Conservation (phyloP, 2,329 filamentous ascomycete genomes). For the Rhynchosporium graminicola region DNA sequence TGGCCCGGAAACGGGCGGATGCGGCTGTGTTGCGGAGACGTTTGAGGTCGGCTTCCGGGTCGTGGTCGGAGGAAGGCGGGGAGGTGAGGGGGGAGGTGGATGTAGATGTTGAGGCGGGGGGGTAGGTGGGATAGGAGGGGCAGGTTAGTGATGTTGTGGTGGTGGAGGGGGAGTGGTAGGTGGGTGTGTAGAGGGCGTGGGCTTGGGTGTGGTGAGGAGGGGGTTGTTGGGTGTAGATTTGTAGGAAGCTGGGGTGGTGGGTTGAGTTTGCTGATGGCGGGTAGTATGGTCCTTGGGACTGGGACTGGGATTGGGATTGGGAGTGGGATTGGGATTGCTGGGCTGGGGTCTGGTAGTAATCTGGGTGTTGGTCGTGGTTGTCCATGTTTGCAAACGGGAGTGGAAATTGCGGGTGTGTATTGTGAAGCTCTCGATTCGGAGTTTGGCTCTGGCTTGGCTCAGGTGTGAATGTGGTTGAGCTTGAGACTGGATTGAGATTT, state of each 20-base stretch:
- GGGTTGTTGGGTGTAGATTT: too few relatives aligned
- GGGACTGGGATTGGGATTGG: neutral
- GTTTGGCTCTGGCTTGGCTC: neutral
- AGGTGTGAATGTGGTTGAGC: too few relatives aligned
- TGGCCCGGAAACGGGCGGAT: slow-evolving; percentile 83
- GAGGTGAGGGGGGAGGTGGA: neutral
- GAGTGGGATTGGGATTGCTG: neutral
- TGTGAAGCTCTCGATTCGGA: neutral
- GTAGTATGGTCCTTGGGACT: slow-evolving; percentile 2
- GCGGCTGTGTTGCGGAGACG: slow-evolving; percentile 85
- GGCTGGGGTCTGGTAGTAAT: neutral
- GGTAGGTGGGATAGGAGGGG: neutral
- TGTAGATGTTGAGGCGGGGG: neutral
- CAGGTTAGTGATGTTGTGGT: neutral
- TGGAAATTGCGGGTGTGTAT: neutral
- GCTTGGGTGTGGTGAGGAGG: too few relatives aligned
- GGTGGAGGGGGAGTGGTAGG: too few relatives aligned
- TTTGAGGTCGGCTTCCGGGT: slow-evolving; percentile 48
- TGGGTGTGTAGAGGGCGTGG: too few relatives aligned
- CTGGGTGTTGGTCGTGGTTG: slow-evolving; percentile 11
- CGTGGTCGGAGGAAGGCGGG: neutral
- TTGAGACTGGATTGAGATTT: too few relatives aligned
- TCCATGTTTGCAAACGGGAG: slow-evolving; percentile 10
- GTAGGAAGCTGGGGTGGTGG: too few relatives aligned
- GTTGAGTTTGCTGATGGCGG: neutral